phyloP scores from a whole-genome alignment of 192 early-diverging fungal genomes.

The Umbelopsis vinacea region DNA sequence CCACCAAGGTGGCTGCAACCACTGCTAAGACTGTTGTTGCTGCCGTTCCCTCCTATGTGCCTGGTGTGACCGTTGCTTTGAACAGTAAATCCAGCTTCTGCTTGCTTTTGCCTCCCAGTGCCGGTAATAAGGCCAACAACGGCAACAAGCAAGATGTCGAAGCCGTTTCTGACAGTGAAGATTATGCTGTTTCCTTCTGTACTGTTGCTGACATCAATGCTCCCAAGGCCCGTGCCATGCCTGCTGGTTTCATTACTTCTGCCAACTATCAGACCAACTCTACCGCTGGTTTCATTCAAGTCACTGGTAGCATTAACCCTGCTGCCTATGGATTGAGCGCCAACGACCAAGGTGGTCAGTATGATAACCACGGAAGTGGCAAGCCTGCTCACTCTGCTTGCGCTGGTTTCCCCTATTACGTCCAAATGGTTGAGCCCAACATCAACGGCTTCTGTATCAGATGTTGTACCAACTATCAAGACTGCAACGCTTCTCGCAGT shows the following conservation, averaged over 20 bases:
- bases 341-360: conserved; percentile 41
- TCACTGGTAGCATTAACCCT: conserved; percentile 38
- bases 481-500: conserved; percentile 50
- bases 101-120: conserved; percentile 43
- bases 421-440: conserved; percentile 45
- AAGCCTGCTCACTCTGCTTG: conserved; percentile 33
- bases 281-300: conserved; percentile 43
- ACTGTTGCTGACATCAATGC: conserved; percentile 37
- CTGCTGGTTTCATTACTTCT: conserved; percentile 32
- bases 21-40: conserved; percentile 2
- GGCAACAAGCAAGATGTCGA: conserved; percentile 25
- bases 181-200: conserved; percentile 52
- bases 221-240: conserved; percentile 44
- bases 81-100: conserved; percentile 30
- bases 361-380: conserved; percentile 38
- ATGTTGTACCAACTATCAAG: conserved; percentile 41
- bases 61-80: conserved; percentile 32
- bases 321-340: conserved; percentile 33
- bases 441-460: conserved; percentile 41
- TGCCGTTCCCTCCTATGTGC: conserved; percentile 15
- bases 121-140: conserved; percentile 36
- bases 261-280: conserved; percentile 33
- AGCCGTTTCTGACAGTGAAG: conserved; percentile 50
- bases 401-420: conserved; percentile 39
- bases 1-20: conserved; percentile 14